A percentile compares a stretch with the other conserved stretches of the same genome.
Conservation (phyloP, 768 basidiomycete genomes). For the Pleurotus eryngii region DNA sequence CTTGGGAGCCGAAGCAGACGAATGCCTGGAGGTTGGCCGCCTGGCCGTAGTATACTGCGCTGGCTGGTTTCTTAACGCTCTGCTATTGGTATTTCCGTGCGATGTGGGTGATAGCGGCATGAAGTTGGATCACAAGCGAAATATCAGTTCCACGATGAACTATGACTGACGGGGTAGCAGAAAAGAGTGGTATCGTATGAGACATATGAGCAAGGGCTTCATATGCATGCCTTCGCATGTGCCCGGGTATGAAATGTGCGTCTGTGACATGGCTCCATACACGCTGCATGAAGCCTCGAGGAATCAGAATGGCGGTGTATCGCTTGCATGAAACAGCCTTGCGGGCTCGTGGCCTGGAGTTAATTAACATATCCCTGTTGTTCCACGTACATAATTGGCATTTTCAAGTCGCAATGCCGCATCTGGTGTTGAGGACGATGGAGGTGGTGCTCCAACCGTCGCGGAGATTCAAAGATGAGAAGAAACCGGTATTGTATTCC, state of each 20-base stretch:
- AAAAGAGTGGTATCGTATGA: background rate
- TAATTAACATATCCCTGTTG: background rate
- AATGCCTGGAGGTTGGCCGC: slow-evolving; percentile 5
- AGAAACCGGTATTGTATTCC: too few relatives aligned
- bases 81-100: slow-evolving; percentile 1
- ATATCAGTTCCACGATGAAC: slow-evolving; percentile 6
- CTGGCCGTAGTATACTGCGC: background rate
- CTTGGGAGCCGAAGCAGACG: background rate
- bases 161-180: background rate
- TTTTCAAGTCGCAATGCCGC: background rate
- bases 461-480: too few relatives aligned
- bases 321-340: background rate
- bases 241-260: background rate
- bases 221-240: slow-evolving; percentile 6
- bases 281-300: slow-evolving; percentile 1
- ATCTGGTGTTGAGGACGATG: background rate
- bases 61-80: background rate
- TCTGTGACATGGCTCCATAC: background rate
- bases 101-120: slow-evolving; percentile 3
- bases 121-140: slow-evolving; percentile 3
- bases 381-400: slow-evolving; percentile 2
- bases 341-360: background rate
- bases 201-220: background rate
- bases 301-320: slow-evolving; percentile 2
- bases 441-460: too few relatives aligned